Base-by-base conservation (phyloP, 176 grass and related monocot genomes). In the Oropetium thomaeum region DNA sequence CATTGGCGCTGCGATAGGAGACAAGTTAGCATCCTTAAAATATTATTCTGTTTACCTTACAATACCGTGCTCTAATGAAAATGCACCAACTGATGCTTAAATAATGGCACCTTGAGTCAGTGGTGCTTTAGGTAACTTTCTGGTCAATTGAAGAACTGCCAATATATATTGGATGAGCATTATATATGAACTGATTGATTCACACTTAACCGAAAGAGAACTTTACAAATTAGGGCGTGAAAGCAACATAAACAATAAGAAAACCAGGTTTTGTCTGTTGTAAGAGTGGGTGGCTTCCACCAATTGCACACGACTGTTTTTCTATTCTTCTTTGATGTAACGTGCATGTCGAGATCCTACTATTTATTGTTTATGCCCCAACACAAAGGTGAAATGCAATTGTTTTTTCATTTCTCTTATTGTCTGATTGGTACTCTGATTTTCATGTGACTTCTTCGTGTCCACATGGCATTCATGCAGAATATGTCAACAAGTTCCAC, bases 221-320 rank as follows among this genome's bases (percentile, higher is more conserved):
- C 67, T 22, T 59, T 67, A 60, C 74, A 78, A 62, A 73, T 88
- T 62, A 83, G 80, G 61, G 75, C 22, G 53, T 23, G 80, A 74
- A 69, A 87, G 69, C 74, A 79, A 79, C 86, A 75, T 78, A 29
- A 74, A 54, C 70, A 83, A 77, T 77, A 83, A 57, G 62, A 84
- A 37, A 58, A 58, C 55, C 54, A 69, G 4, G 10, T 48, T 83
- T 75, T 84, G 81, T 88, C 75, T 70, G 44, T 88, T 75, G 61
- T 62, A 44, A 37, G 69, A 83, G 80, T 83, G 62, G 75, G 86
- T 88, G 86, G 69, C 58, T 74, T 88, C 75, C 86, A 83, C 86
- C 86, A 40, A 88, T 80, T 74, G 80, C 54, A 70, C 69, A 69
- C 8, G 30, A 30, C 12, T 74, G 9, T 83, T 79, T 79, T 88